Base-by-base conservation (phyloP, 805 yeast species). In the Tetrapisispora phaffii region DNA sequence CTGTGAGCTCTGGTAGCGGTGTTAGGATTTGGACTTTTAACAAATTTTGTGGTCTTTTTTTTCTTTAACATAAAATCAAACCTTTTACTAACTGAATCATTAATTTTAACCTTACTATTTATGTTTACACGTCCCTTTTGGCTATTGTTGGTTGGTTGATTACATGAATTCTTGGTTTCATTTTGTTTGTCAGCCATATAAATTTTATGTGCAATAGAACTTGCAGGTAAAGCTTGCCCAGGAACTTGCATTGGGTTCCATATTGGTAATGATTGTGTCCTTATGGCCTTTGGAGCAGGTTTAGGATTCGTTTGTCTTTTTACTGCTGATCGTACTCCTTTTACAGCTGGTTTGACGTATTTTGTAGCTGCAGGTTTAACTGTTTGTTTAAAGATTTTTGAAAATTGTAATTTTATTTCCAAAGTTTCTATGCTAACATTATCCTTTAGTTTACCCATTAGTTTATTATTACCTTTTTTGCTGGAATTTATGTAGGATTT, bases 271-370 rank as follows among this genome's bases (percentile, higher is more conserved):
- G 75, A 71, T 50, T 68, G 72, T 1, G 75, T 70, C 54, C 74
- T 62, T 26, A 54, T 63, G 5, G 75, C 75, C 51, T 65, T 70
- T 44, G 72, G 74, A n/a, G 74, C 74, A 3, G 73, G 73, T 32
- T 58, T 63, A 35, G 68, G 67, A 50, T 70, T 70, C n/a, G 68
- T 69, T 43, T 56, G 62, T 42, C 73, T 59, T 41, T 47, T 49
- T 10, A 39, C 15, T 23, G 34, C 26, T 23, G 40, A n/a, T 21
- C 23, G 42, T 45, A 23, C 38, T 9, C 31, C 45, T 32, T 34
- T 41, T 3, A 16, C 39, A 28, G 21, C 44, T 31, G 39, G 49
- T 20, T 20, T 33, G 10, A 31, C 31, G 16, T 39, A 21, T 22
- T 39, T 39, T 5, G 29, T 39, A 21, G 17, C 21, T 3, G 31